These are phyloP conservation scores for Arthrobotrys megalospora DNA, from an alignment of 2,329 filamentous ascomycete species.

Conservation along the genomic window DNA sequence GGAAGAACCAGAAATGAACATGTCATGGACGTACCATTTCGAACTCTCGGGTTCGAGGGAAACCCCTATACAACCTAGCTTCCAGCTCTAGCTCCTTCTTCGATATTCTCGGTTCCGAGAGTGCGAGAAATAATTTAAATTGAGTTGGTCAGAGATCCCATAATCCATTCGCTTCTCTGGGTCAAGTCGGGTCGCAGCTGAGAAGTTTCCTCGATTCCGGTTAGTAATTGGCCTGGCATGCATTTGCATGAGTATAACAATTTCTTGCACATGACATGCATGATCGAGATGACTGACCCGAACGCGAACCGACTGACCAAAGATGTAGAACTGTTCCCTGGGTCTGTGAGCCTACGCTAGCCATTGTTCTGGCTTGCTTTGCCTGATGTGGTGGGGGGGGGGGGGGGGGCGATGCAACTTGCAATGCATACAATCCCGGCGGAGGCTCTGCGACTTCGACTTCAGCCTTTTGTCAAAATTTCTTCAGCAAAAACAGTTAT, in stretches of 20 bases:
- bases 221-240: conserved; percentile 2
- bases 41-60: conserved; percentile 6
- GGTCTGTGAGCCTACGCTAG: background rate
- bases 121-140: conserved; percentile 16
- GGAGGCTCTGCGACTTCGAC: background rate
- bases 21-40: conserved; percentile 50
- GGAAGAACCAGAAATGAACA: conserved; percentile 14
- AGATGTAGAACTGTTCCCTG: background rate
- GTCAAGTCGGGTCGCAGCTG: background rate
- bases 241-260: background rate
- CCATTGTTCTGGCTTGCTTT: background rate
- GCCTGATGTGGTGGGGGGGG: background rate
- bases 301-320: background rate
- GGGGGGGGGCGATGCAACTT: background rate
- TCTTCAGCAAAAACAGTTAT: background rate
- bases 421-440: background rate
- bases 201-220: conserved; percentile 11
- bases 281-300: conserved; percentile 17
- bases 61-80: background rate
- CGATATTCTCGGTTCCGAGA: conserved; percentile 45
- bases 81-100: conserved; percentile 17
- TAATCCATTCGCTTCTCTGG: conserved; percentile 13
- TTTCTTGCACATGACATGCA: conserved; percentile 18
- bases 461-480: background rate
- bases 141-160: conserved; percentile 37